Base-by-base conservation (phyloP, 768 basidiomycete genomes). In the Exsudoporus frostii region DNA sequence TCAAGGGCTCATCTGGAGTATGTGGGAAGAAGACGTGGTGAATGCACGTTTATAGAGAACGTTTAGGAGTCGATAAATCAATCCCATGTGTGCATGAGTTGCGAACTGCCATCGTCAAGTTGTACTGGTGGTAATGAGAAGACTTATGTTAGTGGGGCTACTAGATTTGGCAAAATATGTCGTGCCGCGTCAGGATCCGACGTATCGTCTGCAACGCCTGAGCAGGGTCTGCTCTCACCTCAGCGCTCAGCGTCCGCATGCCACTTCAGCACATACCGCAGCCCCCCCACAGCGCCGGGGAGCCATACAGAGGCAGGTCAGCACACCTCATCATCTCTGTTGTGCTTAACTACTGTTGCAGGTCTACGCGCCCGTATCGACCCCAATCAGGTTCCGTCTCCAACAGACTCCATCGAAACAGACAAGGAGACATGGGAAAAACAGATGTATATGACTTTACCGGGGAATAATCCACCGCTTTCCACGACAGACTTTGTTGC, bases 381-480 rank as follows among this genome's bases (percentile, higher is more conserved):
- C 67, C 85, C 89, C 7, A 79, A 74, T 60, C 93, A 96, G 65
- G 85, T 98, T 27, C 97, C 97, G n/a, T 95, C 93, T 4, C 88
- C 92, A 22, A 84, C 91, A 15, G 85, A 88, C 38, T 76, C 83
- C 13, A 83, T 89, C 47, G 89, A 92, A 61, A 71, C 77, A 7
- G 95, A 98, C 78, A 84, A 88, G 57, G 79, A 82, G 53, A 73
- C 80, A 75, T 92, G 90, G 85, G 84, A 89, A 62, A 74, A 80
- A 20, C 80, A 88, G 60, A 74, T 80, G 36, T 92, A 84, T 59
- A 76, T 81, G 74, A 85, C 84, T 9, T 73, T 86, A 24, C 77
- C 80, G 14, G 79, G 79, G 0, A 73, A 74, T 34, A 86, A 84
- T 60, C 84, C 84, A 0, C 97, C 96, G 1, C 74, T 92, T 15